phyloP scores from a whole-genome alignment of 345 rosid species.

The Populus tremula region DNA sequence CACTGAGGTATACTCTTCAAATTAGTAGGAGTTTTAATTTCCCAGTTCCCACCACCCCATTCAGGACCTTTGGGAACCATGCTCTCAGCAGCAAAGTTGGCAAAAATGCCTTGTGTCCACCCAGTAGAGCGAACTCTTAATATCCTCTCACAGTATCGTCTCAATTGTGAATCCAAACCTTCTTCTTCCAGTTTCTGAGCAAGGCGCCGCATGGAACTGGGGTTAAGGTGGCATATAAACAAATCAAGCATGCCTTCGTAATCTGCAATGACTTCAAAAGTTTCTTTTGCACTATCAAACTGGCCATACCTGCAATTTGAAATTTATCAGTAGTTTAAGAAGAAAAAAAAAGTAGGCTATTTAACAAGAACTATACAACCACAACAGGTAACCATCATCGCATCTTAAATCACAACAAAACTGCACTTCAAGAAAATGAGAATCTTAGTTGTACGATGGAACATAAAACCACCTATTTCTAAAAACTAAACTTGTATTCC shows the following conservation, averaged over 20 bases:
- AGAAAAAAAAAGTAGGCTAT: constrained; percentile 4
- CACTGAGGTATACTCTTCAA: constrained; percentile 84
- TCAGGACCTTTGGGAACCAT: constrained; percentile 97
- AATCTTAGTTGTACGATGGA: neutral
- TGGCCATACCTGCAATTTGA: constrained; percentile 81
- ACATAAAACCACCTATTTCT: neutral
- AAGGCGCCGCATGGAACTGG: constrained; percentile 96
- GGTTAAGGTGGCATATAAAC: constrained; percentile 96
- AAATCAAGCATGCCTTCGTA: constrained; percentile 92
- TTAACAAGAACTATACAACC: neutral
- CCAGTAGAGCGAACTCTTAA: constrained; percentile 89
- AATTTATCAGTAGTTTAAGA: constrained; percentile 13
- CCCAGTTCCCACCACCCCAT: constrained; percentile 99
- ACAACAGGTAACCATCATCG: neutral
- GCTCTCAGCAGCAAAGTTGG: constrained; percentile 99
- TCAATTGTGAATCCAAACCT: constrained; percentile 72
- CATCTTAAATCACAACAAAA: neutral
- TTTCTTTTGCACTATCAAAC: constrained; percentile 92
- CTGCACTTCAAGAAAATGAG: neutral
- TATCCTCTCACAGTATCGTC: constrained; percentile 92
- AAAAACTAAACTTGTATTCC: neutral
- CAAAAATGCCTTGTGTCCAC: constrained; percentile 98
- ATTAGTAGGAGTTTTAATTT: constrained; percentile 82
- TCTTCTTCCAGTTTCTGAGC: constrained; percentile 97
- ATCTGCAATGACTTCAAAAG: constrained; percentile 95